Base-by-base conservation (phyloP, 1,284 basidiomycete genomes). In the Blastosporella zonata region DNA sequence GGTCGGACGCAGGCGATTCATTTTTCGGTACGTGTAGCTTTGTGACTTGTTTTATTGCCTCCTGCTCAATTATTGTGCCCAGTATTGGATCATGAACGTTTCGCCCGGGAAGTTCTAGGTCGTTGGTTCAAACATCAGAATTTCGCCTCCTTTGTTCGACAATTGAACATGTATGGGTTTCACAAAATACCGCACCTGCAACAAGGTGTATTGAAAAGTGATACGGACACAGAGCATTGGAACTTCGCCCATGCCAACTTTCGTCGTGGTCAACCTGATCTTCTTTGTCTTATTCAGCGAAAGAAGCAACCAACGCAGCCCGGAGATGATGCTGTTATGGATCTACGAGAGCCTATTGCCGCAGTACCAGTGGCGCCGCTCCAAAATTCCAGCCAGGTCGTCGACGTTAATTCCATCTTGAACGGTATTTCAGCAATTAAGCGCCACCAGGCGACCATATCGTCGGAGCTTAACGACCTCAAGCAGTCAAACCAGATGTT, bases 101-200 rank as follows among this genome's bases (percentile, higher is more conserved):
- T 99, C 63, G 90, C 92, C 2, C 85, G 87, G 41, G 90, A 97
- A 67, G 82, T 97, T 21, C 78, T 98, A 6, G 91, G 92, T 2
- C 80, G 85, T 41, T 97, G 90, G 87, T 98, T 97, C 82, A 97
- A 97, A 67, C 95, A 97, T 72, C 84, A 87, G 57, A 96, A 95
- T 68, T 97, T 97, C 65, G 85, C 84, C 40, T 93, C 90, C 36
- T 97, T 98, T 64, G 94, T 97, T 29, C 82, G 95, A 31, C 95
- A 98, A 67, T 79, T 97, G 62, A 97, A 98, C 77, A 97, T 97
- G 93, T 95, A 96, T 67, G 93, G 92, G 38, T 96, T 96, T 65
- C 92, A 93, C 75, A 94, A 94, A 74, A 90, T 96, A 46, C 93
- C 94, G 0, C 94, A 97, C 65, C 82, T 98, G 17, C 94, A 97